Evolutionary conservation across 139 green algal species (phyloP).

Genomic region (Asterochloris sp.): DNA sequence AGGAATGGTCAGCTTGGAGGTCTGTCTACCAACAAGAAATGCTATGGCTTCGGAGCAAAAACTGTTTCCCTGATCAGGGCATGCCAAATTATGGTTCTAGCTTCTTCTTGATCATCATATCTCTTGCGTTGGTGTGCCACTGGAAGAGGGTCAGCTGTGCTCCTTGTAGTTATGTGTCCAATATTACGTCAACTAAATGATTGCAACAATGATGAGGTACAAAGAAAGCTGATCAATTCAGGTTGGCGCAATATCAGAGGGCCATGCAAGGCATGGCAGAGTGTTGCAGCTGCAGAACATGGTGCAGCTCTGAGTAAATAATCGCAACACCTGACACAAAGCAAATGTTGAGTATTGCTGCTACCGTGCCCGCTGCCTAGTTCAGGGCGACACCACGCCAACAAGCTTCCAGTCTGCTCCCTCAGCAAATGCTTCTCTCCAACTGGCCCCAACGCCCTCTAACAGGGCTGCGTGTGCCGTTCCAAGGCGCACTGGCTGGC

Average conservation of each 20-base stretch:
- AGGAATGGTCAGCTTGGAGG: too few relatives aligned
- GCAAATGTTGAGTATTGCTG: background rate
- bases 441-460: slow-evolving; percentile 39
- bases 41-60: too few relatives aligned
- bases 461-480: slow-evolving; percentile 76
- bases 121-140: too few relatives aligned
- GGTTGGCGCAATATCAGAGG: background rate
- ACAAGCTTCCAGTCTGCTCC: slow-evolving; percentile 52
- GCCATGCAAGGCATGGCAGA: background rate
- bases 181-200: too few relatives aligned
- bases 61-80: too few relatives aligned
- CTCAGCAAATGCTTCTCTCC: slow-evolving; percentile 43
- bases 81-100: too few relatives aligned
- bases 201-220: too few relatives aligned
- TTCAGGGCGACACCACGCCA: slow-evolving; percentile 35
- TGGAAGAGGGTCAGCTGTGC: too few relatives aligned
- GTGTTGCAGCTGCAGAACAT: background rate
- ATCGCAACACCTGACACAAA: background rate
- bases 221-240: background rate
- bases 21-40: too few relatives aligned
- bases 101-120: too few relatives aligned
- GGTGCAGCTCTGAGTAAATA: background rate
- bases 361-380: background rate
- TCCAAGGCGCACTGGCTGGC: slow-evolving; percentile 54
- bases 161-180: too few relatives aligned